Evolutionary conservation across 2,329 filamentous ascomycete species (phyloP).

Genomic region (Lanzia echinophila): DNA sequence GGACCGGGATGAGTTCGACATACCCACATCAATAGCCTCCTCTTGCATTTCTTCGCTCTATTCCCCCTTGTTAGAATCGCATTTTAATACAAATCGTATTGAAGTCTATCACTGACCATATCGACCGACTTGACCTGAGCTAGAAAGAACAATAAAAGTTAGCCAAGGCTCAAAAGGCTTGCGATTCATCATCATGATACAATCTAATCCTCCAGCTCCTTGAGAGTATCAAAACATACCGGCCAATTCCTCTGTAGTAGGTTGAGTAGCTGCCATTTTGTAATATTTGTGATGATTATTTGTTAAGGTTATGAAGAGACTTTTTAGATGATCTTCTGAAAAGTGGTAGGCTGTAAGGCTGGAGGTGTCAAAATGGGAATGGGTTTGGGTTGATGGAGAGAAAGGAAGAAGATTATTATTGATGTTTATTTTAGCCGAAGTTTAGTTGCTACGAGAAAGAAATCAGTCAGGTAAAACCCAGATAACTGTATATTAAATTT

Average conservation of each 20-base stretch:
- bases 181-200: neutral
- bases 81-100: neutral
- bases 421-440: conserved; percentile 2
- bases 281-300: conserved; percentile 15
- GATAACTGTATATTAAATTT: neutral
- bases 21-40: conserved; percentile 93
- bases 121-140: conserved; percentile 97
- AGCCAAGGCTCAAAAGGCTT: conserved; percentile 4
- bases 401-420: conserved; percentile 11
- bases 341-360: neutral
- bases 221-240: conserved; percentile 1
- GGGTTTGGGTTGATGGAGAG: neutral
- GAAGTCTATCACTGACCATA: conserved; percentile 62
- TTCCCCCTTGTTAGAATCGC: conserved; percentile 17
- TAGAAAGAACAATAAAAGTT: conserved; percentile 34
- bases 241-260: conserved; percentile 16
- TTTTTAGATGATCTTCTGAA: no score
- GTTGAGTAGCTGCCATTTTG: conserved; percentile 29
- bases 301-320: neutral
- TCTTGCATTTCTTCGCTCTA: conserved; percentile 97
- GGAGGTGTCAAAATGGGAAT: conserved; percentile 4
- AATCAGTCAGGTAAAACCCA: neutral
- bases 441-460: neutral
- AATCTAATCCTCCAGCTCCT: neutral
- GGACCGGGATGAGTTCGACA: conserved; percentile 32